These are phyloP conservation scores for Xylaria sp. DNA, from an alignment of 2,329 filamentous ascomycete species.

Conservation along the genomic window DNA sequence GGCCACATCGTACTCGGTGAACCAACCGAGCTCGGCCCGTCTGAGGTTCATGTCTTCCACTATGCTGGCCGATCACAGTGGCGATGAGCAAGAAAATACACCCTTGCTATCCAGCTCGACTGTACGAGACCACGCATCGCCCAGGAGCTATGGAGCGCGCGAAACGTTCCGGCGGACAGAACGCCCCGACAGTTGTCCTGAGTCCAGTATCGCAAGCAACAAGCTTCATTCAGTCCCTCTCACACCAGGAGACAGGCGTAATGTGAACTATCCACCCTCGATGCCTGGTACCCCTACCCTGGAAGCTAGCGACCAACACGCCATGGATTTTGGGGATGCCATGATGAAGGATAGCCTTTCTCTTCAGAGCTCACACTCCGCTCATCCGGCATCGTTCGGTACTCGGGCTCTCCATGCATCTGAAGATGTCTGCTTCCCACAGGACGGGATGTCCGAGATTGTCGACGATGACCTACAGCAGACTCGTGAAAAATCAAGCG, in stretches of 20 bases:
- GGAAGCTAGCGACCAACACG: slow-evolving; percentile 43
- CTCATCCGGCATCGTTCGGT: slow-evolving; percentile 34
- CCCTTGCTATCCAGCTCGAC: slow-evolving; percentile 48
- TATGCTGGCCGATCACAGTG: slow-evolving; percentile 24
- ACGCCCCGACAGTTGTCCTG: slow-evolving; percentile 37
- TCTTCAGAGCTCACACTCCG: slow-evolving; percentile 24
- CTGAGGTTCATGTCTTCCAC: slow-evolving; percentile 18
- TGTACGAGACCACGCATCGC: slow-evolving; percentile 32
- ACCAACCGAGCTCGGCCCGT: slow-evolving; percentile 25
- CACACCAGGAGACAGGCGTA: slow-evolving; percentile 44
- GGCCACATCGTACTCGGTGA: slow-evolving; percentile 26
- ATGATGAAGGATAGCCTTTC: slow-evolving; percentile 64
- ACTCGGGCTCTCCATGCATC: slow-evolving; percentile 60
- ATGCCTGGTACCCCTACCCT: slow-evolving; percentile 57
- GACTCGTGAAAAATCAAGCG: slow-evolving; percentile 38
- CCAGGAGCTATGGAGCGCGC: slow-evolving; percentile 39
- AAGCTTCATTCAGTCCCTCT: slow-evolving; percentile 33
- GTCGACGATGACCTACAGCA: slow-evolving; percentile 66
- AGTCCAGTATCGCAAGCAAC: slow-evolving; percentile 46
- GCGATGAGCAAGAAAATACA: slow-evolving; percentile 50
- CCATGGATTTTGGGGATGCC: slow-evolving; percentile 60
- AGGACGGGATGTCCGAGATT: slow-evolving; percentile 70
- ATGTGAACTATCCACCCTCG: slow-evolving; percentile 65
- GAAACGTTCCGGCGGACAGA: slow-evolving; percentile 34
- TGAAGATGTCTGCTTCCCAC: slow-evolving; percentile 89